These are phyloP conservation scores for Asparagopsis taxiformis DNA, from an alignment of 31 red algal genomes.

Conservation along the genomic window DNA sequence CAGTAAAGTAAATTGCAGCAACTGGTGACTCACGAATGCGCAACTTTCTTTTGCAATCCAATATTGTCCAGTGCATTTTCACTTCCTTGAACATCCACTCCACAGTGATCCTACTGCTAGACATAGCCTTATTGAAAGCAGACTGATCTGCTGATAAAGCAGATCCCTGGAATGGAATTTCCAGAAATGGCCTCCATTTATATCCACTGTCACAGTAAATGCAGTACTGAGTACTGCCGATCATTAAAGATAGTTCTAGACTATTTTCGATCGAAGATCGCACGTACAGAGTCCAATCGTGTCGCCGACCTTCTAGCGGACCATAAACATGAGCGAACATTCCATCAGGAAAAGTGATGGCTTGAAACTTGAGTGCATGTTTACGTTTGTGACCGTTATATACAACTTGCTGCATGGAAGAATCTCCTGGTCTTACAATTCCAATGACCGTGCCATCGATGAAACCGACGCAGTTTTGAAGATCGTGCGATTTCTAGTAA, in stretches of 20 bases:
- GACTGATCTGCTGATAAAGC: constrained; percentile 3
- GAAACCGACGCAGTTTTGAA: constrained; percentile 10
- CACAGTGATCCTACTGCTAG: constrained; percentile 8
- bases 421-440: constrained; percentile 3
- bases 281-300: constrained; percentile 24
- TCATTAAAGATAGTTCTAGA: not conserved
- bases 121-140: constrained; percentile 28
- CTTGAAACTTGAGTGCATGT: constrained; percentile 7
- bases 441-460: constrained; percentile 18
- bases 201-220: constrained; percentile 42
- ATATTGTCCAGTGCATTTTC: constrained; percentile 16
- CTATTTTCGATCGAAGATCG: constrained; percentile 8
- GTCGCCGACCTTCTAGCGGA: constrained; percentile 13
- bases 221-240: constrained; percentile 8
- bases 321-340: constrained; percentile 25
- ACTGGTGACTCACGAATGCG: not conserved
- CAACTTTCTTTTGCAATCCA: constrained; percentile 10
- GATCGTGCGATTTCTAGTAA: not conserved
- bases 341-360: constrained; percentile 10
- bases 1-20: not conserved
- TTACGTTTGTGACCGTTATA: constrained; percentile 17
- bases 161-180: constrained; percentile 40
- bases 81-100: constrained; percentile 32
- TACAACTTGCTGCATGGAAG: not conserved
- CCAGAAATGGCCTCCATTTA: constrained; percentile 3